Conservation (phyloP, 1,139 yeast genomes). For the Dujonia santamariae region DNA sequence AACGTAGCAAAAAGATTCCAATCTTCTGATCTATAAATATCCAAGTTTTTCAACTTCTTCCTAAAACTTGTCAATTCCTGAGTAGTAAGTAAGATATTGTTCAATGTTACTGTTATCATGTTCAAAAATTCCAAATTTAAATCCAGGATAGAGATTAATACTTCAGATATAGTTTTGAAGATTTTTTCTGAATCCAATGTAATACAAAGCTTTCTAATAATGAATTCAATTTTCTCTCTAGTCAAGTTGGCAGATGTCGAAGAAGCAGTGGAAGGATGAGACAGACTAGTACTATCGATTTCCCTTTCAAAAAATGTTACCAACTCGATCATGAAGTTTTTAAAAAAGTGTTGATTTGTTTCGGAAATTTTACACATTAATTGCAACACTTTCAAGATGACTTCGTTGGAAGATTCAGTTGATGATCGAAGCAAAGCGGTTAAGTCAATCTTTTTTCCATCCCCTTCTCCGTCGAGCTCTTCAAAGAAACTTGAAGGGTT, state of each 20-base stretch:
- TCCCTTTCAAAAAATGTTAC: slow-evolving; percentile 60
- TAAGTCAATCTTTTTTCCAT: slow-evolving; percentile 54
- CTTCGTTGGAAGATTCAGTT: slow-evolving; percentile 83
- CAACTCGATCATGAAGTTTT: slow-evolving; percentile 70
- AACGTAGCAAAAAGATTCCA: slow-evolving; percentile 71
- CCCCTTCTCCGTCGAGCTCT: slow-evolving; percentile 13
- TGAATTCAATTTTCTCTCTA: slow-evolving; percentile 75
- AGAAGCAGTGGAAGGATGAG: background rate
- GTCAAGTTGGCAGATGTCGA: slow-evolving; percentile 27
- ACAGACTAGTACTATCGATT: slow-evolving; percentile 10
- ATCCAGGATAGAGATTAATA: slow-evolving; percentile 54
- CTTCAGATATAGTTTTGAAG: slow-evolving; percentile 76
- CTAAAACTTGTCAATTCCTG: slow-evolving; percentile 75
- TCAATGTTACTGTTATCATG: slow-evolving; percentile 81
- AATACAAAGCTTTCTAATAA: slow-evolving; percentile 79
- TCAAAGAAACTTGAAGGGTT: slow-evolving; percentile 59
- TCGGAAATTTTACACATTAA: slow-evolving; percentile 80
- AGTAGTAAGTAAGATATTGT: slow-evolving; percentile 84
- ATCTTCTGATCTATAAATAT: slow-evolving; percentile 53
- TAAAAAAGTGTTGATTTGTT: slow-evolving; percentile 75
- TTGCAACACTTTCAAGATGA: slow-evolving; percentile 73
- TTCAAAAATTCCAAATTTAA: slow-evolving; percentile 70
- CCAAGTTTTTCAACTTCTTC: slow-evolving; percentile 54
- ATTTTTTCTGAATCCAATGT: slow-evolving; percentile 81
- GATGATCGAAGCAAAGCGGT: slow-evolving; percentile 77